Conservation (phyloP, 2,329 filamentous ascomycete species). For the Stagonosporopsis tanaceti region DNA sequence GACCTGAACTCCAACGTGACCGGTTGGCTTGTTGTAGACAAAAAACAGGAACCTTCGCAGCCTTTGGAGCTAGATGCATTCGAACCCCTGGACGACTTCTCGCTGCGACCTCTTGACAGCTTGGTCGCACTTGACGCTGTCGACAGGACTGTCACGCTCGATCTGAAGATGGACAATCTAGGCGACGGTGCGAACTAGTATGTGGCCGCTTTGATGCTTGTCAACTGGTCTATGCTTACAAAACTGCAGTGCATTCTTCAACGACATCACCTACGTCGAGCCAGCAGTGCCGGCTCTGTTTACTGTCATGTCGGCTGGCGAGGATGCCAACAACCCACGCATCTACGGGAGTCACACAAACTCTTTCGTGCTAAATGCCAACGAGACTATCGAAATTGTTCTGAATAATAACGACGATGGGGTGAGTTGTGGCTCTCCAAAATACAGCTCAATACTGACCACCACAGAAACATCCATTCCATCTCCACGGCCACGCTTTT, state of each 20-base stretch:
- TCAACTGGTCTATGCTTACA: not conserved
- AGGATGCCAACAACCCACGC: conserved; percentile 51
- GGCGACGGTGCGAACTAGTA: conserved; percentile 71
- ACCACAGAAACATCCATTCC: conserved; percentile 64
- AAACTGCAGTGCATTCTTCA: conserved; percentile 58
- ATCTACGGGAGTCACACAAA: conserved; percentile 61
- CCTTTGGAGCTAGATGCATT: conserved; percentile 68
- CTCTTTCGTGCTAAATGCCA: conserved; percentile 70
- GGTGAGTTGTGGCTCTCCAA: conserved; percentile 58
- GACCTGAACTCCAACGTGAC: conserved; percentile 70
- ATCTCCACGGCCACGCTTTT: conserved; percentile 67
- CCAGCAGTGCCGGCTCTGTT: conserved; percentile 82
- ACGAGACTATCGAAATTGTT: conserved; percentile 72
- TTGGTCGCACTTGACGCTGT: conserved; percentile 66
- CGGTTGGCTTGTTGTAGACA: conserved; percentile 62
- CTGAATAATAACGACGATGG: conserved; percentile 77
- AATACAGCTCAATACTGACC: not conserved
- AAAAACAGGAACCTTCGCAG: conserved; percentile 51
- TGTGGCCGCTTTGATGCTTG: conserved; percentile 24
- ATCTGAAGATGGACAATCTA: conserved; percentile 68
- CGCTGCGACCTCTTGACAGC: conserved; percentile 72
- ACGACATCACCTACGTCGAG: conserved; percentile 75
- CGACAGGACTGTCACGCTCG: conserved; percentile 67
- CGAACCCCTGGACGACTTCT: conserved; percentile 76
- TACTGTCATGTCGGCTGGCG: conserved; percentile 69